Evolutionary conservation across 768 basidiomycete genomes (phyloP), one percentile per base, ranked within the genome.

Genomic region (Nidularia sp.): DNA sequence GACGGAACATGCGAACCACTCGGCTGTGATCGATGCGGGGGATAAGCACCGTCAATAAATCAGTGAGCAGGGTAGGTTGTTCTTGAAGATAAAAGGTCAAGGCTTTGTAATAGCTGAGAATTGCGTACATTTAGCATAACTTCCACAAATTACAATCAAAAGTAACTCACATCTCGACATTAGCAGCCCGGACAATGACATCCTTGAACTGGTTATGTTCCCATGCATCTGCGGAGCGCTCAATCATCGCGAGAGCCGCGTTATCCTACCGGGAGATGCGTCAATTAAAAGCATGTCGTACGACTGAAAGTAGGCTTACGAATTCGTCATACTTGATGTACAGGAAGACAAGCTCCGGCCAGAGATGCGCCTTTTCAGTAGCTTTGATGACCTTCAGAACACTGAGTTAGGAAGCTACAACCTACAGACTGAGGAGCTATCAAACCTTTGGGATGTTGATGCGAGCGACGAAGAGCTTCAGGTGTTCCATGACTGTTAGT

Each of bases 131-230:
- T 36, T 36, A 41, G 39, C 10, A 32, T n/a, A 7, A 10, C 34
- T 31, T 9, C 8, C 2, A 39, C 18, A 36, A 31, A 41, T 10
- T 10, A n/a, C 15, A 22, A 45, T 15, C 39, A n/a, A 42, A n/a
- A 50, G 8, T 31, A 25, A 59, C 84, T 54, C 68, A 90, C 90
- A 99, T 98, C 73, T 99, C 97, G 55, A 98, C 83, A 63, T 99
- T 99, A 46, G 97, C 96, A 18, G 90, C 95, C 54, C 95, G 90
- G 63, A 98, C 91, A 51, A 97, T 81, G 52, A 97, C 87, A 60
- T 98, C 97, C 79, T 98, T 98, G 86, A 99, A 99, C 68, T 98
- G 96, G 62, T 93, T 95, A 74, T 99, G 97, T 52, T 99, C 97
- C 95, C 95, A 99, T 47, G 94, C 93, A 69, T 97, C 93, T n/a